A percentile compares a stretch with the other conserved stretches of the same genome.
These are phyloP conservation scores for Zygosaccharomyces bailii DNA, from an alignment of 805 yeast genomes.

Conservation along the genomic window DNA sequence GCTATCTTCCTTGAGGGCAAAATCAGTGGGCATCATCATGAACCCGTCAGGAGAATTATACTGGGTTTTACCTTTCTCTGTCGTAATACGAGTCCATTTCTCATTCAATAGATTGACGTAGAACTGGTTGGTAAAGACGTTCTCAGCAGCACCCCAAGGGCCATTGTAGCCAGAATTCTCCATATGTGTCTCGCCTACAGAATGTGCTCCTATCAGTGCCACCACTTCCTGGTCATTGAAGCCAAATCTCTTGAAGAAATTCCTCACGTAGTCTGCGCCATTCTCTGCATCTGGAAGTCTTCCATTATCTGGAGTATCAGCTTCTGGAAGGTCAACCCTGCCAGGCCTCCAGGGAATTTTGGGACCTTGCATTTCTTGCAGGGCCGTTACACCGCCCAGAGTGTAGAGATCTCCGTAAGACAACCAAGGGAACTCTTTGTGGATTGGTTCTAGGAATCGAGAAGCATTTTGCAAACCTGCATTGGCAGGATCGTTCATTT, in stretches of 20 bases:
- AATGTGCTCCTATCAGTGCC: conserved; percentile 72
- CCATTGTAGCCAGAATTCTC: conserved; percentile 76
- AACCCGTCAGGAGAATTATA: conserved; percentile 60
- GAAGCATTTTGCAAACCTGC: conserved; percentile 60
- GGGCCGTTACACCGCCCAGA: conserved; percentile 71
- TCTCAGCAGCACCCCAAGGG: conserved; percentile 85
- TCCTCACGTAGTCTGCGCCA: conserved; percentile 62
- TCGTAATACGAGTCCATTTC: conserved; percentile 51
- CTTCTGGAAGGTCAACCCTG: conserved; percentile 55
- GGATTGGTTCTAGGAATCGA: conserved; percentile 52
- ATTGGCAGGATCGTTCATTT: conserved; percentile 55
- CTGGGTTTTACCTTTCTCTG: conserved; percentile 59
- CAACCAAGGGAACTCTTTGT: conserved; percentile 60
- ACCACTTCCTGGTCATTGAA: conserved; percentile 70
- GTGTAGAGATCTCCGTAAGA: conserved; percentile 79
- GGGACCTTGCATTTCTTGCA: conserved; percentile 79
- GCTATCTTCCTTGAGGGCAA: conserved; percentile 62
- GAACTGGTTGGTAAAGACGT: conserved; percentile 70
- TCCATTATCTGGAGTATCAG: conserved; percentile 57
- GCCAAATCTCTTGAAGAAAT: conserved; percentile 62
- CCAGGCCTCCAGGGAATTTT: conserved; percentile 81
- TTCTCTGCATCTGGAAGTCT: conserved; percentile 70
- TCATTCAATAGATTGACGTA: conserved; percentile 54
- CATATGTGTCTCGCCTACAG: conserved; percentile 72
- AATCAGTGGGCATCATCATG: conserved; percentile 87